Base-by-base conservation (phyloP, 2,329 filamentous ascomycete species). In the Aspergillus sp. region DNA sequence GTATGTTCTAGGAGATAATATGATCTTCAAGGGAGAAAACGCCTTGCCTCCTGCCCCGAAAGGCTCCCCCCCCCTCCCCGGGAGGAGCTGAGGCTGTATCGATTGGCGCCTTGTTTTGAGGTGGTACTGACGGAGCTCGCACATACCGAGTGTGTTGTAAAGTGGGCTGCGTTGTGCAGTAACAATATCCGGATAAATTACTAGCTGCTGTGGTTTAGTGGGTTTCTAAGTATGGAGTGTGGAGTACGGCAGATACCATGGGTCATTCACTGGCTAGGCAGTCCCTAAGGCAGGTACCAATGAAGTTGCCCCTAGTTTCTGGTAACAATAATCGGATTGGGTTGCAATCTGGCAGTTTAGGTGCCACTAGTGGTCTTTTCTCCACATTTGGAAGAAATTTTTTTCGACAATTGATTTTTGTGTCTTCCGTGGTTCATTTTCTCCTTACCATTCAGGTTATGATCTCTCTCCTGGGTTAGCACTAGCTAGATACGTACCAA, bases 251-350 rank as follows among this genome's bases (percentile, higher is more conserved):
- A 60, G 61, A 61, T 61, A 61, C 32, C 55, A 56, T 60, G 36
- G 58, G 54, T 55, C 60, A 62, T 55, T 36, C 17, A 58, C 48
- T 63, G 54, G 52, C 52, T 55, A 58, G 28, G 52, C 55, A 57
- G 60, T 55, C 60, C 61, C 65, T 65, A 64, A 67, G 53, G 65
- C 65, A 67, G 65, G 65, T 67, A 67, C 65, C 55, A 58, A 61
- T 63, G 45, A 63, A 41, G 49, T 61, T 41, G 47, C 39, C 45
- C 54, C 47, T 50, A 55, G 51, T 61, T 28, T 13, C 43, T 57
- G 49, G 47, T 63, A 49, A 60, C 49, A 55, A 53, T 43, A 62
- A 62, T 60, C 55, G 49, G 56, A 63, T 67, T 67, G 65, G 65
- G 65, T 62, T 61, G 61, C 64, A 57, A 62, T 57, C 62, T 59